A percentile compares a stretch with the other conserved stretches of the same genome.
These are phyloP conservation scores for Micromonas pusilla DNA, from an alignment of 139 green algal genomes.

Conservation along the genomic window DNA sequence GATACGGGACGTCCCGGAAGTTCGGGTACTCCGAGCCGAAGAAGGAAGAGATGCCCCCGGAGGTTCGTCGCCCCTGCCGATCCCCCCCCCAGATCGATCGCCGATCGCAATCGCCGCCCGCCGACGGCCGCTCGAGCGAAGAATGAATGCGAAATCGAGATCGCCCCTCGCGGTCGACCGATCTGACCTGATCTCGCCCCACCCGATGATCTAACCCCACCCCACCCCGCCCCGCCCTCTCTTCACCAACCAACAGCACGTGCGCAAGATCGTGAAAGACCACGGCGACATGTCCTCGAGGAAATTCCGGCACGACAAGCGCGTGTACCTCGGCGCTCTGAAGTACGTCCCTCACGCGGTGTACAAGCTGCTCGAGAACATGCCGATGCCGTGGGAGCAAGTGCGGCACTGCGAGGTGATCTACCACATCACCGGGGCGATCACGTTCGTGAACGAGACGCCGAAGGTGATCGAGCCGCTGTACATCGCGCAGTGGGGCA, in stretches of 20 bases:
- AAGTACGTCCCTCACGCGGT: constrained; percentile 99
- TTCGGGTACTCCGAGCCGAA: constrained; percentile 82
- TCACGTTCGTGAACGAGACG: constrained; percentile 98
- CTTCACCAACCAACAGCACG: constrained; percentile 48
- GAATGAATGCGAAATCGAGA: too few relatives aligned
- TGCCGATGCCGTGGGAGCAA: constrained; percentile 99
- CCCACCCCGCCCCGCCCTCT: too few relatives aligned
- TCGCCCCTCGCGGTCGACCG: too few relatives aligned
- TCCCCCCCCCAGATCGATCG: neutral
- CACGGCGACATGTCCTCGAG: constrained; percentile 95
- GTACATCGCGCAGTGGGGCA: constrained; percentile 96
- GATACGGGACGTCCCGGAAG: constrained; percentile 85
- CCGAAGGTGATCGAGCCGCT: constrained; percentile 95
- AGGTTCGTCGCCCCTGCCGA: constrained; percentile 33
- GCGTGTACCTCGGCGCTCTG: constrained; percentile 96
- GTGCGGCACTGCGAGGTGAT: constrained; percentile 91
- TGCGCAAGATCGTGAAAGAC: constrained; percentile 92
- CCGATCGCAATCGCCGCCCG: neutral
- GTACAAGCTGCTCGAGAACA: constrained; percentile 99
- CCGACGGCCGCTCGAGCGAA: too few relatives aligned
- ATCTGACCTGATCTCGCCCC: too few relatives aligned
- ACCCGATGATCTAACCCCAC: neutral
- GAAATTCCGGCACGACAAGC: constrained; percentile 98
- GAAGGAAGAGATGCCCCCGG: constrained; percentile 97
- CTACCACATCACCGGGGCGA: constrained; percentile 98